A percentile compares a stretch with the other conserved stretches of the same genome.
Evolutionary conservation across 2,329 filamentous ascomycete genomes (phyloP).

Genomic region (Mollisiaceae sp.): DNA sequence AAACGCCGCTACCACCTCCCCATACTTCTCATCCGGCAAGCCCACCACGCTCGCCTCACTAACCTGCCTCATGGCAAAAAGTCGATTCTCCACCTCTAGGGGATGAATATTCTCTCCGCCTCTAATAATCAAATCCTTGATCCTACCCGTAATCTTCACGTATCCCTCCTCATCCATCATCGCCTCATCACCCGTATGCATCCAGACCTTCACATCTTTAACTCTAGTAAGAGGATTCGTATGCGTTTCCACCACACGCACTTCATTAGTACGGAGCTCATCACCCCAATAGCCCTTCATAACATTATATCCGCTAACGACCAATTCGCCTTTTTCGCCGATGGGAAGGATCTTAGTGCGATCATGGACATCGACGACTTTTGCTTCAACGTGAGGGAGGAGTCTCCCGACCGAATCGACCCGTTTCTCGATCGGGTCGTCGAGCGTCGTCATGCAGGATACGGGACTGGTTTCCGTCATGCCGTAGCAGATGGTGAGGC

Average conservation of each 20-base stretch:
- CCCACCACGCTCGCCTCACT: constrained; percentile 84
- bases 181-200: constrained; percentile 93
- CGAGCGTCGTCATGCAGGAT: constrained; percentile 69
- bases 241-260: constrained; percentile 57
- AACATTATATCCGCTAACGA: constrained; percentile 81
- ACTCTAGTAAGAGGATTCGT: constrained; percentile 24
- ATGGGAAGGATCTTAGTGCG: constrained; percentile 63
- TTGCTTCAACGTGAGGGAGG: constrained; percentile 79
- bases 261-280: constrained; percentile 69
- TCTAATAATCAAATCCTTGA: constrained; percentile 95
- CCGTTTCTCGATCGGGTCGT: constrained; percentile 69
- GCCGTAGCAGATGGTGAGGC: constrained; percentile 87
- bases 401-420: constrained; percentile 76
- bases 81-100: constrained; percentile 86
- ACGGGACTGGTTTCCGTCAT: constrained; percentile 51
- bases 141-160: constrained; percentile 84
- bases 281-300: constrained; percentile 95
- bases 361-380: constrained; percentile 76
- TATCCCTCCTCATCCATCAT: constrained; percentile 83
- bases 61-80: constrained; percentile 74
- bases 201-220: constrained; percentile 63
- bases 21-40: constrained; percentile 79
- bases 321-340: constrained; percentile 77
- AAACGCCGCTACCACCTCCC: constrained; percentile 87
- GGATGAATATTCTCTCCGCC: constrained; percentile 97